Conservation (phyloP, 306 rosid genomes). For the Abrus pulchellus region DNA sequence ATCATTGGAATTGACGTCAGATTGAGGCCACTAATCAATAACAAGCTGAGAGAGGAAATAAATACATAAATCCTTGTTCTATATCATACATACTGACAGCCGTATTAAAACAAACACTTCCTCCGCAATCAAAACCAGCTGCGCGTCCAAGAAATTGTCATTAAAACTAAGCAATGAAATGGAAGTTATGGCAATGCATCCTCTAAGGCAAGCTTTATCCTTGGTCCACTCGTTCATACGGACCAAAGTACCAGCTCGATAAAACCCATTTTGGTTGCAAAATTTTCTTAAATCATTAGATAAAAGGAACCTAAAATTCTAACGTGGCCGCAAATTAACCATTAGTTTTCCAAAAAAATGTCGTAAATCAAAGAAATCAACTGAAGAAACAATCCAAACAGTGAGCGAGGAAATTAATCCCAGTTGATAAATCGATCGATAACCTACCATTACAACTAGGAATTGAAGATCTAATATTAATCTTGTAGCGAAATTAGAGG, state of each 20-base stretch:
- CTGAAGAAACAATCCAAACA: background rate
- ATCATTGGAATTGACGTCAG: background rate
- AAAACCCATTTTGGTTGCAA: background rate
- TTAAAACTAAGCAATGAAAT: background rate
- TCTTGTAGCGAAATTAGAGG: background rate
- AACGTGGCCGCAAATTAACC: background rate
- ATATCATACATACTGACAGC: background rate
- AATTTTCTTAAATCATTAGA: background rate
- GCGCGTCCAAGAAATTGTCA: background rate
- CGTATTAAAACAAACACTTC: background rate
- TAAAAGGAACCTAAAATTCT: background rate
- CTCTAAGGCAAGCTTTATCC: slow-evolving; percentile 26
- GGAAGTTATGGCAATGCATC: background rate
- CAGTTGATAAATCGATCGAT: background rate
- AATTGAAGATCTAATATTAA: slow-evolving; percentile 30
- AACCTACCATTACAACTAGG: background rate
- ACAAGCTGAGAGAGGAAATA: background rate
- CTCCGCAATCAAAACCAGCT: background rate
- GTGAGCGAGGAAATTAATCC: background rate
- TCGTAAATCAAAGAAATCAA: slow-evolving; percentile 3
- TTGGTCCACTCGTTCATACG: slow-evolving; percentile 2
- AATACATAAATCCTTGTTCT: background rate
- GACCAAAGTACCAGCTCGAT: background rate
- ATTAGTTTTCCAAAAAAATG: background rate
- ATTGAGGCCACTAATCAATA: slow-evolving; percentile 14